Conservation (phyloP, 129 eudicot genomes). For the Sambucus nigra region DNA sequence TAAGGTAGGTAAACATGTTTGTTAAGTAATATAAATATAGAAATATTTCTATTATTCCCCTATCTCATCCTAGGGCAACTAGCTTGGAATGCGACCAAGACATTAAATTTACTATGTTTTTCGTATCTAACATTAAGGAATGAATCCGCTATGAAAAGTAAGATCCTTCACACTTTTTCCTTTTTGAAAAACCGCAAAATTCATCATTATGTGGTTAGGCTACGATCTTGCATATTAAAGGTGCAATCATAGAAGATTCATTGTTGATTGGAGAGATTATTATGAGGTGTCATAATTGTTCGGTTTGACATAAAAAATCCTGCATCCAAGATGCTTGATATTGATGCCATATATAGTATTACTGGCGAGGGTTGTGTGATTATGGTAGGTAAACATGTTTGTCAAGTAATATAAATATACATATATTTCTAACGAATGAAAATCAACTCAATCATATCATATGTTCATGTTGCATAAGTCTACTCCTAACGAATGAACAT, state of each 20-base stretch:
- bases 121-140: no score
- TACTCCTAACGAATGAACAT: no score
- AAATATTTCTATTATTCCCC: not conserved
- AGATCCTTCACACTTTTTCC: constrained; percentile 1
- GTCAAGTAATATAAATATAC: no score
- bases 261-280: constrained; percentile 94
- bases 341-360: constrained; percentile 90
- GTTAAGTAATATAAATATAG: no score
- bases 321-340: constrained; percentile 98
- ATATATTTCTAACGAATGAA: no score
- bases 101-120: no score
- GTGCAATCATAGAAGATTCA: constrained; percentile 83
- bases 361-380: constrained; percentile 97
- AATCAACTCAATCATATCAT: no score
- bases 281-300: no score
- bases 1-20: constrained; percentile 38
- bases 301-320: no score
- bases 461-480: no score
- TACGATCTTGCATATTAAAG: constrained; percentile 88
- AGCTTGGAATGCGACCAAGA: no score
- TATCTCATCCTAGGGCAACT: not conserved
- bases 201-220: constrained; percentile 93
- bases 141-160: no score
- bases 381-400: constrained; percentile 37
- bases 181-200: constrained; percentile 80